phyloP scores from a whole-genome alignment of 208 protist species.

The Porcisia hertigi region DNA sequence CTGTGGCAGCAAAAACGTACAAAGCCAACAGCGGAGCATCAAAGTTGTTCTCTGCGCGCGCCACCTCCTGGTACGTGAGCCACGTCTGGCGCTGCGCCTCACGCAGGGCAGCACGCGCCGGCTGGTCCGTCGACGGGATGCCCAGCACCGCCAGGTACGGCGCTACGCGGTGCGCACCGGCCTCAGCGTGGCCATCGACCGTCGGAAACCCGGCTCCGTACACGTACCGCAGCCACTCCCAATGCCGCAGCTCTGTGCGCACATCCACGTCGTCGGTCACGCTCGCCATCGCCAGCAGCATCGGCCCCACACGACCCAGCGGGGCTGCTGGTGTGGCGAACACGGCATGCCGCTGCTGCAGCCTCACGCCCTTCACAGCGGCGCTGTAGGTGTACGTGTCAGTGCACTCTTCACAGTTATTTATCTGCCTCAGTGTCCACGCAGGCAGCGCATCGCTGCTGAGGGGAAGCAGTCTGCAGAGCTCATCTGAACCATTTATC shows the following conservation, averaged over 20 bases:
- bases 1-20: constrained; percentile 28
- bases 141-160: too few species aligned
- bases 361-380: neutral
- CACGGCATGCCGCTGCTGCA: neutral
- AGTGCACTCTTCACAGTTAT: neutral
- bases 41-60: constrained; percentile 36
- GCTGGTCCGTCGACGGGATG: too few species aligned
- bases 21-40: constrained; percentile 30
- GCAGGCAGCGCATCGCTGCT: neutral
- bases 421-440: constrained; percentile 1
- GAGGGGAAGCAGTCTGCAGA: neutral
- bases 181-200: neutral
- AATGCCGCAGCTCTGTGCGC: constrained; percentile 5
- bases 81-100: too few species aligned
- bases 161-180: too few species aligned
- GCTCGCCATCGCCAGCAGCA: constrained; percentile 33
- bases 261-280: constrained; percentile 26
- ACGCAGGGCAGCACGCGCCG: too few species aligned
- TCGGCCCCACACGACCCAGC: constrained; percentile 29
- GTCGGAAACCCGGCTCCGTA: constrained; percentile 1
- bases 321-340: constrained; percentile 8
- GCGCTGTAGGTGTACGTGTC: neutral
- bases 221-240: constrained; percentile 21
- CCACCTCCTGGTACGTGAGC: constrained; percentile 40
- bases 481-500: too few species aligned